A percentile compares a stretch with the other conserved stretches of the same genome.
These are phyloP conservation scores for Ramularia endophylla DNA, from an alignment of 2,329 filamentous ascomycete species.

Conservation along the genomic window DNA sequence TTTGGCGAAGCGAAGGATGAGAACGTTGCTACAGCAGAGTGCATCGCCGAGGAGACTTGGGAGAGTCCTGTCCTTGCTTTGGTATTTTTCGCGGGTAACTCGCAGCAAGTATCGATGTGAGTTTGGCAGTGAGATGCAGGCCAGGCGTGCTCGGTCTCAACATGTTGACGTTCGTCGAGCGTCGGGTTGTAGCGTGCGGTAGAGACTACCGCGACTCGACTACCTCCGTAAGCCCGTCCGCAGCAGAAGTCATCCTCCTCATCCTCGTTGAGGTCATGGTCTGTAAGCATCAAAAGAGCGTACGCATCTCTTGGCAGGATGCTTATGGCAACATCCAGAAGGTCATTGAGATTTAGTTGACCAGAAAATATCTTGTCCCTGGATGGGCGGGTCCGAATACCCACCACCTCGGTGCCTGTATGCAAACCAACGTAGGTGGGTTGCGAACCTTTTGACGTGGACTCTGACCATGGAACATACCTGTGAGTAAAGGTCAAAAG, in stretches of 20 bases:
- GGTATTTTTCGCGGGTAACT: slow-evolving; percentile 7
- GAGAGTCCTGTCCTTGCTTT: slow-evolving; percentile 21
- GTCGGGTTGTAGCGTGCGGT: slow-evolving; percentile 56
- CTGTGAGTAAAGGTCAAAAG: too few species aligned
- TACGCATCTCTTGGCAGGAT: slow-evolving; percentile 55
- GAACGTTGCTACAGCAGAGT: slow-evolving; percentile 11
- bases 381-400: slow-evolving; percentile 47
- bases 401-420: slow-evolving; percentile 34
- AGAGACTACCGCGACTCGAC: slow-evolving; percentile 56
- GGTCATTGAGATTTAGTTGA: slow-evolving; percentile 56
- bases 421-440: slow-evolving; percentile 40
- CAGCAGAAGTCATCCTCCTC: slow-evolving; percentile 63
- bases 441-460: too few species aligned
- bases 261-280: slow-evolving; percentile 61
- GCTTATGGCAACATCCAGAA: slow-evolving; percentile 52
- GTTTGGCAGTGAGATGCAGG: slow-evolving; percentile 55
- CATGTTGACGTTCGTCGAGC: slow-evolving; percentile 39
- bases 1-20: neutral
- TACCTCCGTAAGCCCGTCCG: slow-evolving; percentile 60
- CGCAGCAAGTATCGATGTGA: slow-evolving; percentile 40
- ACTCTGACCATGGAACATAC: too few species aligned
- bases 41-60: slow-evolving; percentile 9
- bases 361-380: slow-evolving; percentile 43
- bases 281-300: slow-evolving; percentile 50
- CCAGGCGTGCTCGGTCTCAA: slow-evolving; percentile 54